Percentiles rank a stretch among this genome's conserved stretches.
Conservation (phyloP, 768 basidiomycete species). For the Phlegmacium glaucopus region DNA sequence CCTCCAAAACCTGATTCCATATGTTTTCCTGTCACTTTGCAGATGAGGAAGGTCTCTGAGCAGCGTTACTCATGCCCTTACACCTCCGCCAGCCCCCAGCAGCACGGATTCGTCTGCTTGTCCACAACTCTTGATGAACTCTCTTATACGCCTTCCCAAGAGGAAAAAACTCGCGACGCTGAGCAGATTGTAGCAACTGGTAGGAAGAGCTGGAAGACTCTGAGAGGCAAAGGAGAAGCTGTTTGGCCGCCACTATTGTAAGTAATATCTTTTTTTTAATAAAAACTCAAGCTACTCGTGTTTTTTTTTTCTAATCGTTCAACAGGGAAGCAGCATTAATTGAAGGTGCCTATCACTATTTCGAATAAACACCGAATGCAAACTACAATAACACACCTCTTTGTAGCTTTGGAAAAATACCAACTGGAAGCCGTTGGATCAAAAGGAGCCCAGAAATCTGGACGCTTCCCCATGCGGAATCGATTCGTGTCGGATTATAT, state of each 20-base stretch:
- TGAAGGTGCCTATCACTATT: not conserved
- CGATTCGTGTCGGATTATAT: slow-evolving; percentile 78
- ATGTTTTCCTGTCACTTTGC: not conserved
- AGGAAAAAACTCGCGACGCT: slow-evolving; percentile 44
- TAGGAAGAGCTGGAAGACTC: slow-evolving; percentile 71
- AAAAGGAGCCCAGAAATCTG: slow-evolving; percentile 57
- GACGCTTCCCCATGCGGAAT: slow-evolving; percentile 75
- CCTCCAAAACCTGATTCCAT: too few relatives aligned
- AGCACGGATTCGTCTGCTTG: slow-evolving; percentile 26
- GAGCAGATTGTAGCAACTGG: slow-evolving; percentile 59
- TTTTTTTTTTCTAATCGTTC: slow-evolving; percentile 35
- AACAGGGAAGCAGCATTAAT: not conserved
- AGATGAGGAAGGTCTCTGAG: slow-evolving; percentile 12
- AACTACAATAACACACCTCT: not conserved
- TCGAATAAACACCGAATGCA: too few relatives aligned
- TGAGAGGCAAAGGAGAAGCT: slow-evolving; percentile 64
- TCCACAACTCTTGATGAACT: slow-evolving; percentile 40
- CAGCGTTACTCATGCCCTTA: slow-evolving; percentile 39
- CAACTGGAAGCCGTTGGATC: slow-evolving; percentile 51
- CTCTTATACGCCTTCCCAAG: slow-evolving; percentile 36
- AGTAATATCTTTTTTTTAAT: slow-evolving; percentile 10
- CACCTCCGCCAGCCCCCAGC: slow-evolving; percentile 12
- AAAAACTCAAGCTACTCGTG: slow-evolving; percentile 41
- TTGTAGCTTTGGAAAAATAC: slow-evolving; percentile 59
- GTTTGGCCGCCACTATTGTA: slow-evolving; percentile 73